Evolutionary conservation across 257 asterid species (phyloP), one percentile per base, ranked within the genome.

Genomic region (Ocimum tenuiflorum): DNA sequence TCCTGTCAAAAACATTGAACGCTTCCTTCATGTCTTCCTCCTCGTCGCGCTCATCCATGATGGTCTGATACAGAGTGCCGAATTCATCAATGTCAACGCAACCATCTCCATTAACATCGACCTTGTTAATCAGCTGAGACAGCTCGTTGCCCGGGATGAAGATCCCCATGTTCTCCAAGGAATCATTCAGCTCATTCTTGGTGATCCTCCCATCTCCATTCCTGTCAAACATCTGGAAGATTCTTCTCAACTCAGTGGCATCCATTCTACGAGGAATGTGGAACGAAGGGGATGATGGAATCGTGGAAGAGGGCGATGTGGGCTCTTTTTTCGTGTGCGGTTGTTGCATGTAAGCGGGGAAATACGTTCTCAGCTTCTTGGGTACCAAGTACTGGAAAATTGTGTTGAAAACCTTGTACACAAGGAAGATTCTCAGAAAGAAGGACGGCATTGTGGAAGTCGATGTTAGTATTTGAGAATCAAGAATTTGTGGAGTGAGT

Each of bases 161-260:
- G 67, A 83, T 83, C 2, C 92, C 89, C 86, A 86, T 83, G 29
- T 81, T 86, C 78, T 75, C 84, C 51, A 86, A 53, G 6, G 94
- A 86, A n/a, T 60, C 75, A n/a, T 64, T 83, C 51, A 83, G 70
- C 77, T 83, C 94, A 9, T 52, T 67, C 53, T 74, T 75, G 8
- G 89, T 81, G 73, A 86, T 83, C 60, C 80, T 50, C 4, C 87
- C 94, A 47, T 86, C 94, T n/a, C 87, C 82, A 35, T 86, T 83
- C 46, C 70, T 69, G 22, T 86, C 87, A 45, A 86, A 86, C 73
- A 83, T 79, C 45, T 83, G 79, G 81, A 83, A 86, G 0, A 83
- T 78, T 0, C 89, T 73, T 9, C 65, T 45, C 36, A 86, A 84
- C 76, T 86, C 87, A 3, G 13, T 36, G 9, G 70, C 23, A n/a